phyloP scores from a whole-genome alignment of 2,329 filamentous ascomycete genomes.

The Malbranchea cinnamomea region DNA sequence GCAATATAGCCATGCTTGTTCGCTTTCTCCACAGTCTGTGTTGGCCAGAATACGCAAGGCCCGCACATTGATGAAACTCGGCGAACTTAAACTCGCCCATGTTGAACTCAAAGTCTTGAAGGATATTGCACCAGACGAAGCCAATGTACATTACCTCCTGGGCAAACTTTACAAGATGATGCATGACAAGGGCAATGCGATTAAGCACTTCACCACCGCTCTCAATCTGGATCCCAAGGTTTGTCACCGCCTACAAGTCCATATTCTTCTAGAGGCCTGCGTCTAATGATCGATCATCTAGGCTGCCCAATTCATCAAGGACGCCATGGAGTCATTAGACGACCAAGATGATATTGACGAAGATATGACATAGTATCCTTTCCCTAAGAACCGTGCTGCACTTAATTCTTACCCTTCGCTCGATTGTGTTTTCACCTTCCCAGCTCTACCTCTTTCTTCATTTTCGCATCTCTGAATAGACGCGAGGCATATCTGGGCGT shows the following conservation, averaged over 20 bases:
- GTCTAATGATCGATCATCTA: slow-evolving; percentile 23
- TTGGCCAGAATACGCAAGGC: slow-evolving; percentile 90
- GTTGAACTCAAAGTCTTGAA: slow-evolving; percentile 77
- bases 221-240: slow-evolving; percentile 95
- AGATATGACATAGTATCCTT: slow-evolving; percentile 27
- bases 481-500: too few relatives aligned
- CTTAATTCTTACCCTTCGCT: too few relatives aligned
- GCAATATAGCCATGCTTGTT: slow-evolving; percentile 69
- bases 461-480: too few relatives aligned
- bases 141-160: slow-evolving; percentile 88
- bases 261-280: neutral
- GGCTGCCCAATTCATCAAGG: slow-evolving; percentile 90
- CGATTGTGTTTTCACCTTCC: slow-evolving; percentile 1
- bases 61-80: slow-evolving; percentile 63
- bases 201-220: slow-evolving; percentile 87
- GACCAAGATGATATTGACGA: slow-evolving; percentile 51
- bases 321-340: slow-evolving; percentile 85
- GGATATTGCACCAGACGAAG: slow-evolving; percentile 82
- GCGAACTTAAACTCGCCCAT: slow-evolving; percentile 55
- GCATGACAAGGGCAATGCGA: slow-evolving; percentile 53
- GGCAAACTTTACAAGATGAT: slow-evolving; percentile 50
- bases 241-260: slow-evolving; percentile 18
- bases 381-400: too few relatives aligned
- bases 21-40: slow-evolving; percentile 65
- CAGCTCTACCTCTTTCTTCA: too few relatives aligned